phyloP scores from a whole-genome alignment of 2,329 filamentous ascomycete species.

The Sarocladiaceae sp. region DNA sequence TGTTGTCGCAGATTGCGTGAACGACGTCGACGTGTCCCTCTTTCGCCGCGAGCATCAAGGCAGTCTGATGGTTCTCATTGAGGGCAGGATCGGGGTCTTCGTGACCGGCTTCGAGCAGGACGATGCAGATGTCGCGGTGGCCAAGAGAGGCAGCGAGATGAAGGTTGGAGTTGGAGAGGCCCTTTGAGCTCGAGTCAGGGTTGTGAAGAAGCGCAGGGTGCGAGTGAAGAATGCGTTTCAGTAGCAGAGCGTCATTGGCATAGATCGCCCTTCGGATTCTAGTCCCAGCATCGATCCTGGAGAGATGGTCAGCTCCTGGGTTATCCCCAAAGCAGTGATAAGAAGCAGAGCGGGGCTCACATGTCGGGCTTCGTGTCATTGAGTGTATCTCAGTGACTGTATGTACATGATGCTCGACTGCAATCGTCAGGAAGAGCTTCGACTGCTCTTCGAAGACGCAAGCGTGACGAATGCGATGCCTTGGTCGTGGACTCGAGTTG shows the following conservation, averaged over 20 bases:
- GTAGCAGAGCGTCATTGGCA: slow-evolving; percentile 64
- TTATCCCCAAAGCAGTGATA: background rate
- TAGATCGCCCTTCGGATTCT: slow-evolving; percentile 78
- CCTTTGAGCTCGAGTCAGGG: slow-evolving; percentile 61
- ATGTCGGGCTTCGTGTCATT: slow-evolving; percentile 1
- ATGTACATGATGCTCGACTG: too few relatives aligned
- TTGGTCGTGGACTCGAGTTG: too few relatives aligned
- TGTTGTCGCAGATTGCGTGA: slow-evolving; percentile 59
- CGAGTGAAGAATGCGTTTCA: slow-evolving; percentile 67
- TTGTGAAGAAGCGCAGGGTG: slow-evolving; percentile 70
- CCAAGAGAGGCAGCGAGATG: slow-evolving; percentile 75
- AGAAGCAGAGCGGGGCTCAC: background rate
- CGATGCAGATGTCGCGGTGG: slow-evolving; percentile 59
- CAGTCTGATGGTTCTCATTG: slow-evolving; percentile 75
- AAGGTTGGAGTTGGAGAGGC: slow-evolving; percentile 74
- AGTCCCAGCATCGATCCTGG: slow-evolving; percentile 69
- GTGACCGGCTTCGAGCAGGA: slow-evolving; percentile 68
- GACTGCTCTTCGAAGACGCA: too few relatives aligned
- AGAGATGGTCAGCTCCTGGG: background rate
- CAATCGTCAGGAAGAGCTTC: too few relatives aligned
- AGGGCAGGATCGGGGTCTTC: slow-evolving; percentile 66
- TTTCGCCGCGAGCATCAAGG: slow-evolving; percentile 70
- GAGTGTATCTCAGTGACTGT: too few relatives aligned
- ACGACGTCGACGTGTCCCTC: slow-evolving; percentile 68
- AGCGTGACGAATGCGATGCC: too few relatives aligned